Evolutionary conservation across 202 grass and related monocot species (phyloP).

Genomic region (Musa balbisiana): DNA sequence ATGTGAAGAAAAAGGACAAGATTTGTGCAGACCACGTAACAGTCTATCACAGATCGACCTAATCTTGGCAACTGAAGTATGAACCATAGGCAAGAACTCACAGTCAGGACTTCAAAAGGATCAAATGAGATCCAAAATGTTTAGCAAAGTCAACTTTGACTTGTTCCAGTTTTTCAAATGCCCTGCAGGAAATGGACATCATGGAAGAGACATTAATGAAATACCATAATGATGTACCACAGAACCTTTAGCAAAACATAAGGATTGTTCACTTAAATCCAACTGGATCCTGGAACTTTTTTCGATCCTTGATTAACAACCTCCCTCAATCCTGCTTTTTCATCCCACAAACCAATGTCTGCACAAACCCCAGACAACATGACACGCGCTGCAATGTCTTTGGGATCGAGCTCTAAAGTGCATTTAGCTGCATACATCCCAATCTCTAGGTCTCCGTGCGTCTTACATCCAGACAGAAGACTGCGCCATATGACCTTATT

Average conservation of each 20-base stretch:
- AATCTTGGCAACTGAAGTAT: background rate
- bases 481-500: conserved; percentile 3
- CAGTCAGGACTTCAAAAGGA: background rate
- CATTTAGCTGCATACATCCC: conserved; percentile 6
- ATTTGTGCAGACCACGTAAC: background rate
- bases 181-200: background rate
- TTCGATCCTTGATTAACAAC: background rate
- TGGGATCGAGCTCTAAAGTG: background rate
- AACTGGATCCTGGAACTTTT: conserved; percentile 19
- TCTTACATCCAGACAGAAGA: conserved; percentile 20
- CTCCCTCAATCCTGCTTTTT: background rate
- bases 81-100: background rate
- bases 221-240: background rate
- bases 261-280: conserved; percentile 7
- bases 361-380: conserved; percentile 13
- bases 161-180: background rate
- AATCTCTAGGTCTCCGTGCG: background rate
- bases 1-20: background rate
- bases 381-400: conserved; percentile 8
- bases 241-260: background rate
- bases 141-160: background rate
- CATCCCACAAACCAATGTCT: conserved; percentile 10
- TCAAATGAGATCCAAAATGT: background rate
- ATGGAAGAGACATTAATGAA: background rate
- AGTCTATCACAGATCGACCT: background rate